Percentiles rank a stretch among this genome's conserved stretches.
phyloP scores from a whole-genome alignment of 75 land plant genomes.

The Chamaecyparis obtusa region DNA sequence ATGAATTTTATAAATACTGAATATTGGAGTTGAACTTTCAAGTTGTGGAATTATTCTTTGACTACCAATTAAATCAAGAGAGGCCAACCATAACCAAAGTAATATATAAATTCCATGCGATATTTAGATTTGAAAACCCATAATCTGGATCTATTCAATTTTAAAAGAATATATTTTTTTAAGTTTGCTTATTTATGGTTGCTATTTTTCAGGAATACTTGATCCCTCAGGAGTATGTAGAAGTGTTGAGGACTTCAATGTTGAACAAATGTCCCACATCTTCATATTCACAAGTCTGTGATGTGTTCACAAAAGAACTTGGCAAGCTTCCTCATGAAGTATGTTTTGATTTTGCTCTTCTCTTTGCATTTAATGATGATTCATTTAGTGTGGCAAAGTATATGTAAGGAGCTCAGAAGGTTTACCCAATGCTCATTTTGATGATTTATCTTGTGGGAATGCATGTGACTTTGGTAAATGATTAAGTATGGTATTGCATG shows the following conservation, averaged over 20 bases:
- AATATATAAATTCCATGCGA: no score
- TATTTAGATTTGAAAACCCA: not conserved
- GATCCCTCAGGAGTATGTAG: constrained; percentile 84
- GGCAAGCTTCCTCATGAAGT: constrained; percentile 85
- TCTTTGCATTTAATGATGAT: not conserved
- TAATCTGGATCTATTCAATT: no score
- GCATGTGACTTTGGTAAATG: not conserved
- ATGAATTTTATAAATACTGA: no score
- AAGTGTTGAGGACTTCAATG: constrained; percentile 87
- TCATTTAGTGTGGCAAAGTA: constrained; percentile 1
- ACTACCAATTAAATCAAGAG: no score
- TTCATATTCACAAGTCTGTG: constrained; percentile 89
- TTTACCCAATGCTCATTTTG: not conserved
- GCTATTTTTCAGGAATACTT: constrained; percentile 69
- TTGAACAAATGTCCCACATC: constrained; percentile 94
- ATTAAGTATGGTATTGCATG: not conserved
- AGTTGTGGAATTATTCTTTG: no score
- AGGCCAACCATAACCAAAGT: no score
- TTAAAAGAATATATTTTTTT: not conserved
- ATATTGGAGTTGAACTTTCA: no score
- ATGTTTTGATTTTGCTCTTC: constrained; percentile 6
- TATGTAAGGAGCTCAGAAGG: not conserved
- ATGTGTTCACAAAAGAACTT: constrained; percentile 77
- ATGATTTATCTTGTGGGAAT: not conserved
- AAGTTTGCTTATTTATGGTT: not conserved